Base-by-base conservation (phyloP, 208 protist genomes). In the Plasmodiophora brassicae region DNA sequence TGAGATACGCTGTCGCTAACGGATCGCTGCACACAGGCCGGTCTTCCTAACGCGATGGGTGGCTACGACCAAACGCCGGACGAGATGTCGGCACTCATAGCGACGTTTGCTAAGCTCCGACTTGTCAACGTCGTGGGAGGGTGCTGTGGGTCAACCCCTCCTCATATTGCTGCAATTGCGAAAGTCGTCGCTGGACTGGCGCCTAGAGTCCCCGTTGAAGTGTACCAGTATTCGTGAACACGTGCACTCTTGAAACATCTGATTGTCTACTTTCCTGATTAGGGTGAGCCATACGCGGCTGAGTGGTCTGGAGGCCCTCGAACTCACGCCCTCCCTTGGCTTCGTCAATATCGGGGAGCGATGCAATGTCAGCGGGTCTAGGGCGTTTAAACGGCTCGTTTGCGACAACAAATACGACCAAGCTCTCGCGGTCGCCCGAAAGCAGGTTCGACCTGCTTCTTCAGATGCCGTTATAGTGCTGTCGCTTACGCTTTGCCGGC, bases 321-420 rank as follows among this genome's bases (percentile, higher is more conserved):
- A 87, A 38, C 8, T 44, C 36, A 95, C 92, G 1, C 78, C 88
- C 43, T 91, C 94, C 85, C 88, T 96, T 45, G 94, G 93, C 84
- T 98, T 98, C 93, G 93, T 97, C 50, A 98, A 98, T 91, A 93
- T 98, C 54, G 97, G 97, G 28, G 97, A 98, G 92, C 92, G 97
- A 28, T 98, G 97, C 92, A 98, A 98, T 93, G 94, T 98, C 45
- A 95, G 95, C 71, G 97, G 97, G 88, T 98, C 96, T 8, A 89
- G 95, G 44, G 87, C 90, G 71, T 98, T 98, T 88, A 96, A 96
- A 88, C 93, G 95, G n/a, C 92, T 98, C 10, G 96, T 98, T 71
- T 94, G 94, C 84, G 92, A 95, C 14, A 91, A 90, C 85, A 43
- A 92, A 36, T 92, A 88, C 86, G 89, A 91, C 65, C 90, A 95